Evolutionary conservation across 1,284 basidiomycete species (phyloP), one percentile per base, ranked within the genome.

Genomic region (Ceratorhiza oryzae-sativae): DNA sequence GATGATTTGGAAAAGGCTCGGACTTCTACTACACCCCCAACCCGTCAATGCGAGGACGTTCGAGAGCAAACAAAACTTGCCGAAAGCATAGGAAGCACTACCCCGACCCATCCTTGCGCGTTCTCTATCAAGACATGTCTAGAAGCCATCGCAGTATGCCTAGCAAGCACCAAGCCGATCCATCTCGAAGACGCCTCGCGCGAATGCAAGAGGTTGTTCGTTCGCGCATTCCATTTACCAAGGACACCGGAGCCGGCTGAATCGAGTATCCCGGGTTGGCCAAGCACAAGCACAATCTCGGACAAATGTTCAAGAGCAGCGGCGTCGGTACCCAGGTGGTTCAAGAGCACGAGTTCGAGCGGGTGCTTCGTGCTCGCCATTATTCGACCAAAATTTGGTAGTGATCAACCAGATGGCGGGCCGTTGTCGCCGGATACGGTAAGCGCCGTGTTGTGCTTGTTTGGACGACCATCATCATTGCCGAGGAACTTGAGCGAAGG

Each of bases 131-230:
- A 86, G 3, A 88, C 75, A 20, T 79, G 77, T 76, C 82, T 86
- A 3, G 89, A 90, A 32, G 86, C 79, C 36, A 82, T 75, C 1
- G 88, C 84, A 6, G 88, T 89, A 75, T 86, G 86, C 75, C 88
- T 81, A 1, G 92, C 91, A 48, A 93, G 80, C 76, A 86, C 90
- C 34, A 93, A 81, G 15, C 90, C 92, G 25, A 88, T 87, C 91
- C 91, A 93, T 73, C 89, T 86, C 72, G 85, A 86, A 55, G 86
- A 87, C 12, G 87, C 78, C 74, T 91, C 87, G 79, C 89, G 92
- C 13, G 92, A 88, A 75, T 90, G 88, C 55, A 93, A 82, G 51
- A 93, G 81, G 2, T 90, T 87, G 75, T 86, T 87, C 72, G 92
- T 81, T 68, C 91, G 85, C 20, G 84, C 82, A 6, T 84, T 83